Evolutionary conservation across 352 stramenopile genomes (phyloP).

Genomic region (Blastocystis sp.): DNA sequence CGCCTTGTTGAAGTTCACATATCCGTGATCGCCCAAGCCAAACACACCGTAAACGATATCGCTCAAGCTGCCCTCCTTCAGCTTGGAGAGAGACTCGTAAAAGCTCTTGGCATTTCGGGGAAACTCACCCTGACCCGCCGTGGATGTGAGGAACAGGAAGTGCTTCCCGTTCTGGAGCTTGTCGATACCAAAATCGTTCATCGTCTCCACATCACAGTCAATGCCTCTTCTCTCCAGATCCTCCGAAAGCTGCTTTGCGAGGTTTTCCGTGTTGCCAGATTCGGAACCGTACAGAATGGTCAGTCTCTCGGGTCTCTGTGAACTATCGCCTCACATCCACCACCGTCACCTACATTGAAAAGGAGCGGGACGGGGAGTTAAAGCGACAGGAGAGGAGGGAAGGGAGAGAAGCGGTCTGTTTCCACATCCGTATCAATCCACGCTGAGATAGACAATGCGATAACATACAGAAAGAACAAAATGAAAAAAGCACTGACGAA

Average conservation of each 20-base stretch:
- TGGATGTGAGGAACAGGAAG: slow-evolving; percentile 80
- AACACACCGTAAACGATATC: slow-evolving; percentile 79
- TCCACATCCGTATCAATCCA: neutral
- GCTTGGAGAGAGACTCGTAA: slow-evolving; percentile 77
- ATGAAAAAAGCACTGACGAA: neutral
- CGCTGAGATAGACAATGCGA: neutral
- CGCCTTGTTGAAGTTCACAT: slow-evolving; percentile 82
- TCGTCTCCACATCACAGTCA: slow-evolving; percentile 72
- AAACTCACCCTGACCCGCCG: slow-evolving; percentile 80
- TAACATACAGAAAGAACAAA: neutral
- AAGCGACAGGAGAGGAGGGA: neutral
- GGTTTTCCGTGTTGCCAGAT: slow-evolving; percentile 79
- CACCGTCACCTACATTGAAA: neutral
- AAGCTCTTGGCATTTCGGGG: slow-evolving; percentile 80
- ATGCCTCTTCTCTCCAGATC: slow-evolving; percentile 78
- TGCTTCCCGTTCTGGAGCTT: slow-evolving; percentile 78
- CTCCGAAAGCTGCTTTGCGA: slow-evolving; percentile 78
- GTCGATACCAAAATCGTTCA: slow-evolving; percentile 81
- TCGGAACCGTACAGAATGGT: slow-evolving; percentile 79
- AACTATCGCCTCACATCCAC: neutral
- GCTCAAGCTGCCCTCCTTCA: slow-evolving; percentile 72
- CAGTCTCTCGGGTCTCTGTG: slow-evolving; percentile 70
- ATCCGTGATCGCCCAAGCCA: slow-evolving; percentile 79
- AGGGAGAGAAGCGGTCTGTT: neutral
- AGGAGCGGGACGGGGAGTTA: neutral